Percentiles rank a stretch among this genome's conserved stretches.
These are phyloP conservation scores for Gaeumannomyces tritici DNA, from an alignment of 2,329 filamentous ascomycete species.

Conservation along the genomic window DNA sequence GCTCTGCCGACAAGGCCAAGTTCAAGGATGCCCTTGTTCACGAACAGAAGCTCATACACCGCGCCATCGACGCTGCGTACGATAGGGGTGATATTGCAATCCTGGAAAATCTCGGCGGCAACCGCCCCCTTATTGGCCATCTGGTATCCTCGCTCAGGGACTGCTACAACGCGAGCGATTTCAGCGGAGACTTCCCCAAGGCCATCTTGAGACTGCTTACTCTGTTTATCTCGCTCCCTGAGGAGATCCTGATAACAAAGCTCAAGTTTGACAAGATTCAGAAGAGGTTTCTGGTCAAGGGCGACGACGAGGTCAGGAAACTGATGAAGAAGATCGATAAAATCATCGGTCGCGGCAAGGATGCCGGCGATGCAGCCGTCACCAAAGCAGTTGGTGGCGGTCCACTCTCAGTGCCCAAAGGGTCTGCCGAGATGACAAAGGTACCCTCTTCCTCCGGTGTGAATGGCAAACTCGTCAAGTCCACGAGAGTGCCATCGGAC, in stretches of 20 bases:
- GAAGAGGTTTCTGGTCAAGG: slow-evolving; percentile 53
- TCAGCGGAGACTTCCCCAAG: slow-evolving; percentile 42
- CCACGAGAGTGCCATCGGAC: slow-evolving; percentile 13
- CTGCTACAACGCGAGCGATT: slow-evolving; percentile 42
- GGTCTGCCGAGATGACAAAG: slow-evolving; percentile 13
- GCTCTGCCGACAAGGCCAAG: slow-evolving; percentile 20
- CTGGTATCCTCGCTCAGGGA: slow-evolving; percentile 45
- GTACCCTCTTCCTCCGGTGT: slow-evolving; percentile 2
- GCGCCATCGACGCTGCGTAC: slow-evolving; percentile 43
- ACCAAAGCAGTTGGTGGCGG: slow-evolving; percentile 8
- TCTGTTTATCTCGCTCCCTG: slow-evolving; percentile 51
- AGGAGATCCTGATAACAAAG: slow-evolving; percentile 47
- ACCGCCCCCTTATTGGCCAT: slow-evolving; percentile 45
- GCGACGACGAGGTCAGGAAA: slow-evolving; percentile 53
- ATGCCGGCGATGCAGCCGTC: slow-evolving; percentile 8
- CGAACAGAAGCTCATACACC: slow-evolving; percentile 38
- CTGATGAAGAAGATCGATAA: slow-evolving; percentile 37
- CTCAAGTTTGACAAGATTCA: slow-evolving; percentile 58
- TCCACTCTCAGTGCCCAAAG: slow-evolving; percentile 13
- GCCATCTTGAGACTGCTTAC: slow-evolving; percentile 51
- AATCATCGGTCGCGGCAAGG: slow-evolving; percentile 3
- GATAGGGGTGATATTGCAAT: slow-evolving; percentile 45
- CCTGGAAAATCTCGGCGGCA: slow-evolving; percentile 46
- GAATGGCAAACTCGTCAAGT: background rate
- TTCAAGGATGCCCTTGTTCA: slow-evolving; percentile 30